Base-by-base conservation (phyloP, 2,329 filamentous ascomycete species). In the Sodiomyces alkalinus region DNA sequence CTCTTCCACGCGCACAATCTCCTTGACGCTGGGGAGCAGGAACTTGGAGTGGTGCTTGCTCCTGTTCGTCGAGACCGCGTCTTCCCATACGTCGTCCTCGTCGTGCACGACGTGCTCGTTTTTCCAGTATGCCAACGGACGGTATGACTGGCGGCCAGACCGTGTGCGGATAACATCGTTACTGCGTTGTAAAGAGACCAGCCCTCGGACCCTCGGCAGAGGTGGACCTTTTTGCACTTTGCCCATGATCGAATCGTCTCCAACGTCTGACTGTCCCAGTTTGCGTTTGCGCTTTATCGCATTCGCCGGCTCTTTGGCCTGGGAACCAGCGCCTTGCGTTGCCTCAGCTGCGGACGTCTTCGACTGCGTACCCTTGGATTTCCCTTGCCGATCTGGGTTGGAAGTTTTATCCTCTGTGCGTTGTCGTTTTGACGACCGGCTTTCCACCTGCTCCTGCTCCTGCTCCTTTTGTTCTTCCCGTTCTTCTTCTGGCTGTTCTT, bases 41-140 rank as follows among this genome's bases (percentile, higher is more conserved):
- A 79, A 76, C 3, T 41, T 44, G 15, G 28, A 22, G 22, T 62
- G 44, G 15, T 51, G 44, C 18, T 34, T 37, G 7, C 41, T 24
- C 10, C 19, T 15, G 5, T 41, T 29, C 19, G 18, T 12, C 7
- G 13, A 14, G 9, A 24, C 14, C 14, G 13, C 21, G 17, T 29
- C 27, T n/a, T 29, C 27, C 27, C 60, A 50, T 32, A 57, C 51
- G 31, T 66, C 66, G 17, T 57, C 56, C 15, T 72, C 67, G 12
- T 67, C 60, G 28, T 76, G 73, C 14, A 83, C 68, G 26, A 79
- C 70, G 30, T 69, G 70, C 48, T 96, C 87, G 39, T 85, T 85
- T 42, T 74, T 74, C 87, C 87, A 96, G 47, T 68, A 92, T 16
- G 81, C 73, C 19, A 94, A 55, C 1, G 86, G 90, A 34, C 72